These are phyloP conservation scores for Candida glucosophila DNA, from an alignment of 1,139 yeast genomes.

Conservation along the genomic window DNA sequence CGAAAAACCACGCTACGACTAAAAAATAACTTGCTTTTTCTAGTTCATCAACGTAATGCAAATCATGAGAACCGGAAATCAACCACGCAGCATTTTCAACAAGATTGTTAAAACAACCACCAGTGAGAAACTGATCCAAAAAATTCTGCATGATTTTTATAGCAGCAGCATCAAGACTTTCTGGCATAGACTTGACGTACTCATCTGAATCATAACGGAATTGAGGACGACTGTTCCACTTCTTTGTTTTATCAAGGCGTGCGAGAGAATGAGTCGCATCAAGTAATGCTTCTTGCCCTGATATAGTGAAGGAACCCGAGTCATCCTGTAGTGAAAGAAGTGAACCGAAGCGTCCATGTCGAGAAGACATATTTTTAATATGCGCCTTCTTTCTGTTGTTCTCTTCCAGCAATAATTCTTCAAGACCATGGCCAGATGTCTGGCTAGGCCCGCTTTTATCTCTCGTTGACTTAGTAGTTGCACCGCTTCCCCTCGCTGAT, in stretches of 20 bases:
- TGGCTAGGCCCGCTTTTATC: too few species aligned
- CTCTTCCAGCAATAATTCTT: conserved; percentile 52
- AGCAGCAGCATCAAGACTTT: conserved; percentile 23
- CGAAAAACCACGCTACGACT: conserved; percentile 64
- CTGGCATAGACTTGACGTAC: conserved; percentile 17
- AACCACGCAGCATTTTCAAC: conserved; percentile 45
- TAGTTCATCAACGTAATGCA: conserved; percentile 22
- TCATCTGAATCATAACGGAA: conserved; percentile 40
- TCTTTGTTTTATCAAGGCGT: conserved; percentile 57
- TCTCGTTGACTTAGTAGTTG: conserved; percentile 15
- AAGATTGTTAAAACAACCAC: conserved; percentile 69
- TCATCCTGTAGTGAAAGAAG: conserved; percentile 60
- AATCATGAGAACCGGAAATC: conserved; percentile 32
- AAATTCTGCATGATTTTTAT: conserved; percentile 37
- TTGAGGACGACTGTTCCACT: conserved; percentile 45
- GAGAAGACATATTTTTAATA: conserved; percentile 47
- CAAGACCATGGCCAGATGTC: too few species aligned
- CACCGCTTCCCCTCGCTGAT: too few species aligned
- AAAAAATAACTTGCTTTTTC: conserved; percentile 45
- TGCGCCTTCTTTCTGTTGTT: conserved; percentile 41
- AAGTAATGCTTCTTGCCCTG: conserved; percentile 66
- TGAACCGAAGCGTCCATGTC: conserved; percentile 92
- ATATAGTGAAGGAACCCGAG: conserved; percentile 51
- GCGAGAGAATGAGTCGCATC: conserved; percentile 41
- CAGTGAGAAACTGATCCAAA: conserved; percentile 46